Conservation (phyloP, 2,329 filamentous ascomycete species). For the Plectosphaerella cucumerina region DNA sequence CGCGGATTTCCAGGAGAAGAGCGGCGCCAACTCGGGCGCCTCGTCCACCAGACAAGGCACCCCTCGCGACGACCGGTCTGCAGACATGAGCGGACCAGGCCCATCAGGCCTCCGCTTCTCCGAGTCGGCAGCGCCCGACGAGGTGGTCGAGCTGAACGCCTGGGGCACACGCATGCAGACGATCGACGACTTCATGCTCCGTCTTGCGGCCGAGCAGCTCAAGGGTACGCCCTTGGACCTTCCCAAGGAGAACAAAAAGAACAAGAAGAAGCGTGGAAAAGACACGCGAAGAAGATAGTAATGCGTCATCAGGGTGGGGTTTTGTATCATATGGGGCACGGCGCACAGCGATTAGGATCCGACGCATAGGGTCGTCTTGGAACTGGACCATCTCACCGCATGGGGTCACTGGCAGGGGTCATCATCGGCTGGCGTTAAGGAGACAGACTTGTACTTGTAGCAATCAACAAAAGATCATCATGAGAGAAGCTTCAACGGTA, state of each 20-base stretch:
- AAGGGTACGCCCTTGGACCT: slow-evolving; percentile 57
- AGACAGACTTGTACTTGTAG: no score
- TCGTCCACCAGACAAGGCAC: slow-evolving; percentile 50
- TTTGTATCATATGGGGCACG: not conserved
- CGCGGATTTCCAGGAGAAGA: slow-evolving; percentile 73
- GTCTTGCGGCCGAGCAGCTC: slow-evolving; percentile 60
- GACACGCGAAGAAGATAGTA: slow-evolving; percentile 45
- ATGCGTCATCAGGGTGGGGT: no score
- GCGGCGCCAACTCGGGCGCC: slow-evolving; percentile 38
- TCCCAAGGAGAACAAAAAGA: slow-evolving; percentile 61
- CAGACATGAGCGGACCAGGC: slow-evolving; percentile 21
- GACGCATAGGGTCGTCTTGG: not conserved
- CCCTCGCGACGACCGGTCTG: slow-evolving; percentile 35
- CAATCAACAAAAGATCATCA: no score
- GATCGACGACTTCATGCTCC: slow-evolving; percentile 74
- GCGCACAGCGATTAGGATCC: not conserved
- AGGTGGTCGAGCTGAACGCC: slow-evolving; percentile 50
- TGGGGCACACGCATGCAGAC: slow-evolving; percentile 54
- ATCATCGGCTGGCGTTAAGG: not conserved
- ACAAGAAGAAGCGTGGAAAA: slow-evolving; percentile 54
- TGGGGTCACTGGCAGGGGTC: no score
- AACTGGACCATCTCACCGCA: no score
- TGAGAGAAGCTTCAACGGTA: no score
- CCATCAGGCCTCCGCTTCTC: slow-evolving; percentile 31
- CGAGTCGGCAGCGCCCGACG: slow-evolving; percentile 27